These are phyloP conservation scores for Durio zibethinus DNA, from an alignment of 345 rosid species.

Conservation along the genomic window DNA sequence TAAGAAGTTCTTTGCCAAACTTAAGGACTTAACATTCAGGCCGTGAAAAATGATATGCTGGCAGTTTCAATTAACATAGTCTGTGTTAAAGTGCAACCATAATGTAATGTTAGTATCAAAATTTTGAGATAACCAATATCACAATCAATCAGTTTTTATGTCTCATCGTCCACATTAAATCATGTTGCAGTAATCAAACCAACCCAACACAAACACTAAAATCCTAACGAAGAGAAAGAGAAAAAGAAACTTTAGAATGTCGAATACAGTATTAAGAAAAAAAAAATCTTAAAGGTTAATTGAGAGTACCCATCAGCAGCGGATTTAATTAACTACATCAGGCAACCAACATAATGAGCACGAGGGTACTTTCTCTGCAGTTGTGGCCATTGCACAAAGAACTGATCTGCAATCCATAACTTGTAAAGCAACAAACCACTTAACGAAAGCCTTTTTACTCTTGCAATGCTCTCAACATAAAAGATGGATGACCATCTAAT, in stretches of 20 bases:
- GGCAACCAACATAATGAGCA: conserved; percentile 75
- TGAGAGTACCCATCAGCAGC: conserved; percentile 16
- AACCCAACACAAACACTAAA: not conserved
- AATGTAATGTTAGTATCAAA: not conserved
- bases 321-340: conserved; percentile 52
- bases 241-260: not conserved
- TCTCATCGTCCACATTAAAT: not conserved
- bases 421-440: conserved; percentile 85
- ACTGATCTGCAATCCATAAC: conserved; percentile 69
- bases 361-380: conserved; percentile 60
- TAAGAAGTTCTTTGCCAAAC: not conserved
- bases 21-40: not conserved
- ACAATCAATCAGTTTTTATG: not conserved
- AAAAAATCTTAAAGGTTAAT: conserved; percentile 17
- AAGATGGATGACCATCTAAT: conserved; percentile 79
- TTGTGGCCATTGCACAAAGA: conserved; percentile 92
- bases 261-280: not conserved
- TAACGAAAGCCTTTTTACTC: conserved; percentile 79
- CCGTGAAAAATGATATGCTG: not conserved
- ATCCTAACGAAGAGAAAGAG: not conserved
- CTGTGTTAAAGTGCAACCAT: not conserved
- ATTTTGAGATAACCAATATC: not conserved
- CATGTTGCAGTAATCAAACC: not conserved
- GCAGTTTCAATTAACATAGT: not conserved
- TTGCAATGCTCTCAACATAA: conserved; percentile 89